Evolutionary conservation across 1,139 yeast genomes (phyloP), one percentile per base, ranked within the genome.

Genomic region (Blastobotrys petasosporus): DNA sequence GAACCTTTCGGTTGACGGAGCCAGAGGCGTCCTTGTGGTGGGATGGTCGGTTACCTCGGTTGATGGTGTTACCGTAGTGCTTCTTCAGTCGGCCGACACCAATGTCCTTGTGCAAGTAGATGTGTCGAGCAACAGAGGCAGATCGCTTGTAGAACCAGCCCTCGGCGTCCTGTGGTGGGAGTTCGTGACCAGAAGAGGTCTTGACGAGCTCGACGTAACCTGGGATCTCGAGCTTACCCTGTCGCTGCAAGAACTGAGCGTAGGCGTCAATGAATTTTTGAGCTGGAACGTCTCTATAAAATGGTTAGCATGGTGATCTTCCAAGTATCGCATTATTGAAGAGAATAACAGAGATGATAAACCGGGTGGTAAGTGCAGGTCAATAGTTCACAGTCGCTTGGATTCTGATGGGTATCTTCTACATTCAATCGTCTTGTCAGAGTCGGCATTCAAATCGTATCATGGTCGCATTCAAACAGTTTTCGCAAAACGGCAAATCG

Each of bases 131-230:
- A 73, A 88, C 88, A 54, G 98, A 90, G 69, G 99, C 99, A 69
- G 98, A 94, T 78, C 99, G 86, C 86, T 85, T 87, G 95, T 90
- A 92, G 87, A 87, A 92, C 98, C 98, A 92, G 70, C 92, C 88
- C 78, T 90, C 97, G 64, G 98, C 79, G 74, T 92, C 97, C 80
- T 92, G 98, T 73, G 99, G 99, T 74, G 98, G 98, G 74, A 92
- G 86, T 78, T 92, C 98, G 73, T 90, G 90, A 77, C 96, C 95
- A 62, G 95, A 85, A 61, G 96, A 85, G 74, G 99, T 94, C 88
- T 92, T 92, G 79, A 94, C 99, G 65, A 92, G 76, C 80, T 92
- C 99, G 74, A 92, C 97, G 86, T 90, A 92, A 74, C 97, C 96
- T 79, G 99, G 99, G 68, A 92, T 94, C 75, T 92, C 97, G 73